Evolutionary conservation across 257 asterid species (phyloP).

Genomic region (Dorcoceras hygrometricum): DNA sequence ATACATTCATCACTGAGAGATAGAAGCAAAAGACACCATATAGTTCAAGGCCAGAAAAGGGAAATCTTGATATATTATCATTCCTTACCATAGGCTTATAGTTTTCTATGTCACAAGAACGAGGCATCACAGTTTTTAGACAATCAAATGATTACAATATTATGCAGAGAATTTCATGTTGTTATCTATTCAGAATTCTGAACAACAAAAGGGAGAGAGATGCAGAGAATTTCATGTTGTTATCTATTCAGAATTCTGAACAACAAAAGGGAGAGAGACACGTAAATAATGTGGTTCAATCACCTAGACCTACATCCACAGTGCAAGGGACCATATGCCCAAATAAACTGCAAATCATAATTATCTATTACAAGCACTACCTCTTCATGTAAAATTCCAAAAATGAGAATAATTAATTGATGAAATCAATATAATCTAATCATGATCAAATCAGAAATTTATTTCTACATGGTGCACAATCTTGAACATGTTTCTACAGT

Average conservation of each 20-base stretch:
- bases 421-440: not conserved
- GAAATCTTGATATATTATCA: constrained; percentile 1
- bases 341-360: not conserved
- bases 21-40: not conserved
- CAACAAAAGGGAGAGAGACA: not conserved
- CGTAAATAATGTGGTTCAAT: not conserved
- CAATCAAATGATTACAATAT: not conserved
- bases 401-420: not conserved
- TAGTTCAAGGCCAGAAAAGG: not conserved
- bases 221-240: not conserved
- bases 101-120: not conserved
- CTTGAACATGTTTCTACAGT: not conserved
- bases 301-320: not conserved
- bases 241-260: not conserved
- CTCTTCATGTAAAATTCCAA: not conserved
- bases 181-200: not conserved
- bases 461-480: not conserved
- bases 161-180: not conserved
- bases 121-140: not conserved
- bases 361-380: not conserved
- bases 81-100: not conserved
- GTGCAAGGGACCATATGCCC: not conserved
- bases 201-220: not conserved
- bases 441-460: not conserved
- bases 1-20: not conserved